phyloP scores from a whole-genome alignment of 2,329 filamentous ascomycete species.

The Talaromyces islandicus region DNA sequence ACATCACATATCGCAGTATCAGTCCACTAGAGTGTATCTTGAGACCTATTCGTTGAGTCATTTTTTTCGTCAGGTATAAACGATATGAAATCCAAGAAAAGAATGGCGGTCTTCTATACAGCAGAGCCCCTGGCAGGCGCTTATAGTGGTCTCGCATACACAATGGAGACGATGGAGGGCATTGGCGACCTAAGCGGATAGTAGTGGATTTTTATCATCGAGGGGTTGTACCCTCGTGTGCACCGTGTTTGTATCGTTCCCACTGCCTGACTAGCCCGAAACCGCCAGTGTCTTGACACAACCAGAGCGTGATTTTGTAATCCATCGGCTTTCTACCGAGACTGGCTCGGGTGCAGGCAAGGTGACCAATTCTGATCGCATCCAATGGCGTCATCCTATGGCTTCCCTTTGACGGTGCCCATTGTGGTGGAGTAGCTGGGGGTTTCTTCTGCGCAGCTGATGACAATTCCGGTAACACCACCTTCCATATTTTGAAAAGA shows the following conservation, averaged over 20 bases:
- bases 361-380: not conserved
- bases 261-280: not conserved
- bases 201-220: constrained; percentile 52
- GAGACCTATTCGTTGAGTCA: not conserved
- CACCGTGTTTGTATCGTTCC: not conserved
- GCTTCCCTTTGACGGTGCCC: not conserved
- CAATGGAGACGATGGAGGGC: constrained; percentile 78
- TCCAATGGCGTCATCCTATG: not conserved
- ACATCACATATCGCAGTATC: not conserved
- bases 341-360: not conserved
- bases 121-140: constrained; percentile 54
- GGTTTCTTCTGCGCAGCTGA: not conserved
- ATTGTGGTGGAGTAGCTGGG: not conserved
- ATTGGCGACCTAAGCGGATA: constrained; percentile 35
- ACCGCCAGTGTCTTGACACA: not conserved
- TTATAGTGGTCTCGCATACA: constrained; percentile 70
- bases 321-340: not conserved
- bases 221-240: constrained; percentile 37
- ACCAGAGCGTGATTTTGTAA: not conserved
- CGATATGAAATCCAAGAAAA: constrained; percentile 53
- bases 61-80: constrained; percentile 7
- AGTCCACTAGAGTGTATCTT: not conserved
- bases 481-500: not conserved
- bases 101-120: constrained; percentile 56
- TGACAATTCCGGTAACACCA: not conserved